phyloP scores from a whole-genome alignment of 2,329 filamentous ascomycete species.

The Aspergillus latus region DNA sequence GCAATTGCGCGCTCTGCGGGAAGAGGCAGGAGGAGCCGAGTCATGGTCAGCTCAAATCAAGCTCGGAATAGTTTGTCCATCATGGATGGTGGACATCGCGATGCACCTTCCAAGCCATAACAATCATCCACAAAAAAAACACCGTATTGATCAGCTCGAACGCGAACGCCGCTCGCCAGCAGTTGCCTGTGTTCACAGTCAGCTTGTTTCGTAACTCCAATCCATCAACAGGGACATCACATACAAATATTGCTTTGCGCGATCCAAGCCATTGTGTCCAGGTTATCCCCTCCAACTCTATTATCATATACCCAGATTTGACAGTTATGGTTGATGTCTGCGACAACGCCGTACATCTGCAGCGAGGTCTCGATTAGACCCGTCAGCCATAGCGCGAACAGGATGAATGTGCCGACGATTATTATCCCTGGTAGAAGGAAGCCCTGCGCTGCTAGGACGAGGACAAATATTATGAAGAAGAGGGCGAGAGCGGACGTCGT shows the following conservation, averaged over 20 bases:
- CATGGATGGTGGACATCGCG: slow-evolving; percentile 29
- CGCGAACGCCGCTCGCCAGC: slow-evolving; percentile 63
- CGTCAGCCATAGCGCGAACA: slow-evolving; percentile 61
- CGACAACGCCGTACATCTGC: slow-evolving; percentile 58
- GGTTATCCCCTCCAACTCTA: slow-evolving; percentile 47
- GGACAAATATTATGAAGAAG: slow-evolving; percentile 59
- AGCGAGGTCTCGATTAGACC: slow-evolving; percentile 63
- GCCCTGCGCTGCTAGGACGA: slow-evolving; percentile 56
- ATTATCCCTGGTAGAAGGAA: slow-evolving; percentile 60
- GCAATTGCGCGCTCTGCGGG: no score
- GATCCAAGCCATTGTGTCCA: slow-evolving; percentile 61
- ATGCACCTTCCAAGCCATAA: slow-evolving; percentile 59
- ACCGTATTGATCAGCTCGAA: slow-evolving; percentile 64
- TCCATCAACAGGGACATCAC: slow-evolving; percentile 23
- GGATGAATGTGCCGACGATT: slow-evolving; percentile 60
- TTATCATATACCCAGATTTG: slow-evolving; percentile 55
- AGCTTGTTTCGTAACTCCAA: not conserved
- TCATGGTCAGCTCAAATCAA: not conserved
- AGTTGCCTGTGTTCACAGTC: slow-evolving; percentile 47
- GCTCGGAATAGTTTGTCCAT: not conserved
- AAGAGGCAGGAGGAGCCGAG: not conserved
- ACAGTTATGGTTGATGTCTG: slow-evolving; percentile 60
- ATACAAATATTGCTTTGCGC: slow-evolving; percentile 63
- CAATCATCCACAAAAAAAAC: slow-evolving; percentile 67
- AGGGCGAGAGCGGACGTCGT: slow-evolving; percentile 57